These are phyloP conservation scores for Geranomyces variabilis DNA, from an alignment of 192 early-diverging fungal species.

Conservation along the genomic window DNA sequence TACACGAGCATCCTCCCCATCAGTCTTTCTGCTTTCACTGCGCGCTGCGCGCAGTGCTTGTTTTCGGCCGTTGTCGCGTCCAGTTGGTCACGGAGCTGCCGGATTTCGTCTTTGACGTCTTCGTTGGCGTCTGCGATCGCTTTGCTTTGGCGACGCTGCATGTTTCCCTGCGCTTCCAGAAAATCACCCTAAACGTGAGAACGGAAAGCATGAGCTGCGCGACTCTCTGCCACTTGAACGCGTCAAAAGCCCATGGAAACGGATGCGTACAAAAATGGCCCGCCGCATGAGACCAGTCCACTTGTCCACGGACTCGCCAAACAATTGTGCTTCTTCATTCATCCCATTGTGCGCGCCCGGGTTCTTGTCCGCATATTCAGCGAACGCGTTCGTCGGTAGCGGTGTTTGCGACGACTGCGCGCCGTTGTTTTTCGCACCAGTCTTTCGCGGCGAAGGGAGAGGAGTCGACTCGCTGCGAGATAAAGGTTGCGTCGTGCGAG, in stretches of 20 bases:
- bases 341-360: slow-evolving; percentile 4
- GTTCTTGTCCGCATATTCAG: neutral
- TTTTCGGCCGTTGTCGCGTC: slow-evolving; percentile 13
- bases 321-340: slow-evolving; percentile 26
- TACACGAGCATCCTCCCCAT: slow-evolving; percentile 28
- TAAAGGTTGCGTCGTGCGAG: neutral
- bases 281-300: slow-evolving; percentile 40
- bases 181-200: slow-evolving; percentile 33
- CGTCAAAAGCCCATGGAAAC: too few relatives aligned
- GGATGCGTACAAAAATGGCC: slow-evolving; percentile 35
- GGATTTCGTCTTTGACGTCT: slow-evolving; percentile 9
- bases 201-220: too few relatives aligned
- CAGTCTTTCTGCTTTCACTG: slow-evolving; percentile 11
- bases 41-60: neutral
- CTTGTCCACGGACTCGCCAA: slow-evolving; percentile 38
- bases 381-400: neutral
- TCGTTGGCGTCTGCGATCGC: slow-evolving; percentile 7
- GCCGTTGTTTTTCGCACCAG: neutral
- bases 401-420: neutral
- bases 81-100: slow-evolving; percentile 10
- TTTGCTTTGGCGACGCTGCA: slow-evolving; percentile 14
- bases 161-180: slow-evolving; percentile 15
- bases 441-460: neutral
- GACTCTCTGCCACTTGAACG: too few relatives aligned
- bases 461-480: neutral